Conservation (phyloP, 148 eudicot genomes). For the Silene conica region DNA sequence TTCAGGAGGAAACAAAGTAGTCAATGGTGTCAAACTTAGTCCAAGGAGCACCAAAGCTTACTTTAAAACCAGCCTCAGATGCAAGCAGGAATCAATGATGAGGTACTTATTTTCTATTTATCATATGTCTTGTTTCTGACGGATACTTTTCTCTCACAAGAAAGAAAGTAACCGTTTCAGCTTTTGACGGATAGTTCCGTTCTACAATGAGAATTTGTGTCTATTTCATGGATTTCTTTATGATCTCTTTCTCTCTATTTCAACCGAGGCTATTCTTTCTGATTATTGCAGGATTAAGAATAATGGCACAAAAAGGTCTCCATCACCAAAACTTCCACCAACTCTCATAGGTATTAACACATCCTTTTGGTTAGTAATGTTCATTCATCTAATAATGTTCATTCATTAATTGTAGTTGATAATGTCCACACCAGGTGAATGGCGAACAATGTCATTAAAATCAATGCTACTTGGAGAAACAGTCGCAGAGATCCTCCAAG, state of each 20-base stretch:
- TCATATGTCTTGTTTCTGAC: too few species aligned
- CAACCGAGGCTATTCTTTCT: neutral
- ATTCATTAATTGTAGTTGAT: too few species aligned
- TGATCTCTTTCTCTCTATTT: too few species aligned
- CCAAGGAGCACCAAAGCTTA: conserved; percentile 63
- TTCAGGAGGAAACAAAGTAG: conserved; percentile 62
- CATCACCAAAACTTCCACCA: conserved; percentile 64
- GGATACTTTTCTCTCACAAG: too few species aligned
- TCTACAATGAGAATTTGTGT: too few species aligned
- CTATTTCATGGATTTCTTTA: too few species aligned
- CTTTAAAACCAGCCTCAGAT: conserved; percentile 58
- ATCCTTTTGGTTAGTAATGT: too few species aligned
- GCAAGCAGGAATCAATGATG: conserved; percentile 69
- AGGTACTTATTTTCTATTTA: too few species aligned
- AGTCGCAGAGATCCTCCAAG: conserved; percentile 68
- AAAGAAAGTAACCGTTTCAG: too few species aligned
- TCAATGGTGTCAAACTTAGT: conserved; percentile 57
- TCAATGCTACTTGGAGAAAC: conserved; percentile 91
- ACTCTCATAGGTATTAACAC: conserved; percentile 47
- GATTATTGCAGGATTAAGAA: conserved; percentile 43
- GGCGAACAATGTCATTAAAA: conserved; percentile 82
- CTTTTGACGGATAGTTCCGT: too few species aligned
- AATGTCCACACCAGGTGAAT: conserved; percentile 44
- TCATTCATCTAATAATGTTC: too few species aligned
- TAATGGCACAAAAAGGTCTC: conserved; percentile 52